Conservation (phyloP, 2,329 filamentous ascomycete species). For the Fusarium sp. region DNA sequence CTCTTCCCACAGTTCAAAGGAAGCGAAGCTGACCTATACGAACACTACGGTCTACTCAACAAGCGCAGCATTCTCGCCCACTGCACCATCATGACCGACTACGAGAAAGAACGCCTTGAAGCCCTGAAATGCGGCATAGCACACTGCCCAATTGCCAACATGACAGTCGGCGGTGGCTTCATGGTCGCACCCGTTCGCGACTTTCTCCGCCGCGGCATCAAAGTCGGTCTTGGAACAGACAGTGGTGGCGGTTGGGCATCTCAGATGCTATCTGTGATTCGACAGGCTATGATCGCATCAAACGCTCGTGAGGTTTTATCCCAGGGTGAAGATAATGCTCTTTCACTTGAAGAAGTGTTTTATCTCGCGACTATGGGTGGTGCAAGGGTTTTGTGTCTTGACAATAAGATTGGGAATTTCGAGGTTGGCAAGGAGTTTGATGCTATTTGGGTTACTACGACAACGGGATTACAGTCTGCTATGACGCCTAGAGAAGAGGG, state of each 20-base stretch:
- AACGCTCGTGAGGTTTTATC: conserved; percentile 8
- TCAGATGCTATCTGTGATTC: conserved; percentile 12
- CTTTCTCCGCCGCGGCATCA: conserved; percentile 4
- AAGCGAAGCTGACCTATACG: conserved; percentile 12
- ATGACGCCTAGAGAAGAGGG: conserved; percentile 8
- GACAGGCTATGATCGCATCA: conserved; percentile 19
- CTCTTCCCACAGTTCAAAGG: conserved; percentile 15
- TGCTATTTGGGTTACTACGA: conserved; percentile 3
- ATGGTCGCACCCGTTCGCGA: conserved; percentile 18
- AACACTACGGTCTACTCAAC: conserved; percentile 14
- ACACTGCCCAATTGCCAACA: conserved; percentile 17
- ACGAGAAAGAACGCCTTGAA: background rate
- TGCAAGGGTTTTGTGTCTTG: background rate
- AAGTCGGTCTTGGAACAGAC: conserved; percentile 7
- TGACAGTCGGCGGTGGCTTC: conserved; percentile 14
- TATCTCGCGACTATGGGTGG: conserved; percentile 3
- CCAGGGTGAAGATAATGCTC: background rate
- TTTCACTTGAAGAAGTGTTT: conserved; percentile 15
- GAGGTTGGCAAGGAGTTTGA: conserved; percentile 18
- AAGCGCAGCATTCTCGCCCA: conserved; percentile 11
- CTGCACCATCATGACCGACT: conserved; percentile 20
- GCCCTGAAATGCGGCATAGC: background rate
- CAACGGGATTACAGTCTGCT: background rate
- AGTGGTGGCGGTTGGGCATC: conserved; percentile 23
- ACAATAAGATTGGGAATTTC: conserved; percentile 2